phyloP scores from a whole-genome alignment of 202 grass and related monocot genomes.

The Zizania palustris region DNA sequence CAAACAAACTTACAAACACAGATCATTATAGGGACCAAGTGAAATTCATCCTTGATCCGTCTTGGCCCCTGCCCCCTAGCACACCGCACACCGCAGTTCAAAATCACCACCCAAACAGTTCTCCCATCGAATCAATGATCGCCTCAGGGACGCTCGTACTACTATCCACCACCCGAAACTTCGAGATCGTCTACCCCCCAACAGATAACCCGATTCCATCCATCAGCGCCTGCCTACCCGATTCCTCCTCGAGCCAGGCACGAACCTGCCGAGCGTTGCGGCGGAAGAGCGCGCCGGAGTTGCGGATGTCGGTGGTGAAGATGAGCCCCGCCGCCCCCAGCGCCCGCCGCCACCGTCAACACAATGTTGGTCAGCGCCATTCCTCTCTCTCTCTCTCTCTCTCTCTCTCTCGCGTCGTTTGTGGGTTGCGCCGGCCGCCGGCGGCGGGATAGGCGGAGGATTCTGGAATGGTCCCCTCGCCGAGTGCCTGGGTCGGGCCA shows the following conservation, averaged over 20 bases:
- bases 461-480: constrained; percentile 2
- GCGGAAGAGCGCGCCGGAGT: constrained; percentile 73
- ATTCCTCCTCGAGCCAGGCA: constrained; percentile 92
- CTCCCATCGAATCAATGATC: background rate
- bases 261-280: constrained; percentile 87
- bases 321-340: constrained; percentile 71
- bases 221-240: background rate
- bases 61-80: background rate
- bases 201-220: background rate
- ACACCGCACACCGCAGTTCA: background rate
- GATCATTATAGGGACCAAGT: background rate
- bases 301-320: constrained; percentile 82
- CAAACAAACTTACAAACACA: background rate
- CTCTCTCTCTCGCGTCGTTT: background rate
- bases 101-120: background rate
- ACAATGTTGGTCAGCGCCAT: constrained; percentile 98
- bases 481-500: too few relatives aligned
- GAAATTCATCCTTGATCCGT: background rate
- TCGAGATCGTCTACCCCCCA: background rate
- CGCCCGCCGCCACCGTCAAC: constrained; percentile 66
- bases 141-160: background rate
- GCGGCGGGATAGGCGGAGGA: constrained; percentile 14
- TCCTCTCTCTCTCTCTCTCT: background rate
- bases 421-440: constrained; percentile 17
- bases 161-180: background rate